Conservation (phyloP, 495 filamentous ascomycete genomes). For the Cercophora scortea region DNA sequence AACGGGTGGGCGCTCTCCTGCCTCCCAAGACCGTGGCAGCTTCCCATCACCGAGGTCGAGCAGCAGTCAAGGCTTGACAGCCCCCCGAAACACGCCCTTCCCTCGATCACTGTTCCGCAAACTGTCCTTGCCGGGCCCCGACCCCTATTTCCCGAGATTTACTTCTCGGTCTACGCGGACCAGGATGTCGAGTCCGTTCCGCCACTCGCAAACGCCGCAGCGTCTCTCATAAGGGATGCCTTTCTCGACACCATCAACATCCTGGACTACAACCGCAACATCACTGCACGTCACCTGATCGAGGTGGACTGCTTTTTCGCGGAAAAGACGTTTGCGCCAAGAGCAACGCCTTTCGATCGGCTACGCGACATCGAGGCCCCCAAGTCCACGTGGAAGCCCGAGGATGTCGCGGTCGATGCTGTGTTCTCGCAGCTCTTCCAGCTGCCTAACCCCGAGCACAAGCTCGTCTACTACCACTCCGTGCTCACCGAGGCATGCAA, state of each 20-base stretch:
- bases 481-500: constrained; percentile 93
- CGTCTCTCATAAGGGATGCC: constrained; percentile 74
- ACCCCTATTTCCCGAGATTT: constrained; percentile 83
- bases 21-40: constrained; percentile 77
- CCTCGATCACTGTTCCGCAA: constrained; percentile 63
- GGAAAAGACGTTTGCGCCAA: constrained; percentile 78
- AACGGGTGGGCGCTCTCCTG: constrained; percentile 69
- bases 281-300: constrained; percentile 79
- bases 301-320: constrained; percentile 94
- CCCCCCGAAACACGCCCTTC: constrained; percentile 67
- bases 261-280: constrained; percentile 84
- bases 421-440: constrained; percentile 92
- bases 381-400: constrained; percentile 87
- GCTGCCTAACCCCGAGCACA: constrained; percentile 82
- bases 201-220: constrained; percentile 61
- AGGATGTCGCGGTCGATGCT: constrained; percentile 94
- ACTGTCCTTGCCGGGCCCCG: constrained; percentile 65
- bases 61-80: constrained; percentile 47
- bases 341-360: constrained; percentile 84
- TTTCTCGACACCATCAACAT: constrained; percentile 91
- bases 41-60: constrained; percentile 41
- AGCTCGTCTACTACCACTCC: constrained; percentile 92
- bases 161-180: constrained; percentile 82
- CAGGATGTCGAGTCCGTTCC: constrained; percentile 93
- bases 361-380: constrained; percentile 67